These are phyloP conservation scores for Backusella tarrabulga DNA, from an alignment of 192 early-diverging fungal species.

Conservation along the genomic window DNA sequence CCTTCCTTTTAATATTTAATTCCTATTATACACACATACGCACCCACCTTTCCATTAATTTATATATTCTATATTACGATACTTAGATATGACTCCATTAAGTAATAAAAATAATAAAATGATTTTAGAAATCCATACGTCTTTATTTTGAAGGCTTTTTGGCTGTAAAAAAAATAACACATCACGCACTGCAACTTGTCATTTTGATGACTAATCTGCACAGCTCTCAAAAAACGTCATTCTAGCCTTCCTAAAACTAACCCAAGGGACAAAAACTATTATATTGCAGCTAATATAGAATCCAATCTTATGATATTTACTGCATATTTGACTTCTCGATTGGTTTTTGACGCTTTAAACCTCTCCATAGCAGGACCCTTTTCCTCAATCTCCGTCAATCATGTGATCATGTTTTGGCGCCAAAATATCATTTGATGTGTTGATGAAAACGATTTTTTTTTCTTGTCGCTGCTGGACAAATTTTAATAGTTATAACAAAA, in stretches of 20 bases:
- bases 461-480: background rate
- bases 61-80: background rate
- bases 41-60: background rate
- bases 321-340: no score
- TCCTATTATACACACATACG: background rate
- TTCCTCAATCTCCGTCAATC: background rate
- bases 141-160: no score
- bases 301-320: no score
- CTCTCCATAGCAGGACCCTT: no score
- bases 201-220: no score
- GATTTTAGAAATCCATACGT: background rate
- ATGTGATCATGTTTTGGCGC: background rate
- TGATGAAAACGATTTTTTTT: background rate
- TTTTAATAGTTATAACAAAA: background rate
- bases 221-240: no score
- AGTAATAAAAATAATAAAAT: background rate
- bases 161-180: no score
- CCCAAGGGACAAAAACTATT: no score
- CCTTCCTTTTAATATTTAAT: background rate
- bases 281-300: no score
- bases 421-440: background rate
- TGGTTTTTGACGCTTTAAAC: no score
- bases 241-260: no score
- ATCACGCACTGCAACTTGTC: no score
- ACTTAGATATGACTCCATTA: background rate